These are phyloP conservation scores for Aegilops bicornis DNA, from an alignment of 176 grass and related monocot species.

Conservation along the genomic window DNA sequence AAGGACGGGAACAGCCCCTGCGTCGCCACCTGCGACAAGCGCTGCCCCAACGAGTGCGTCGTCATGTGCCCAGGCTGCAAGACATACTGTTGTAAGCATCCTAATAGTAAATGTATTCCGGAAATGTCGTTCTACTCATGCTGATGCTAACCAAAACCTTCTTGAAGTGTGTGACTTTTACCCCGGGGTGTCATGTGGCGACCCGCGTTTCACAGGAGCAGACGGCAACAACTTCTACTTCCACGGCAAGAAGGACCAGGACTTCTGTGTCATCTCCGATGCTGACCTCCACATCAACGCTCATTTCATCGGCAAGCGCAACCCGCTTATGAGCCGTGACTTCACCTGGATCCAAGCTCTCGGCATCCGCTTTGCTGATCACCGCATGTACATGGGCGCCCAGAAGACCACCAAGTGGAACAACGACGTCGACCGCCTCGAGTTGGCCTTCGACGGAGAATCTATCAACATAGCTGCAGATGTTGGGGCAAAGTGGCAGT, in stretches of 20 bases:
- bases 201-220: too few relatives aligned
- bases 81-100: not conserved
- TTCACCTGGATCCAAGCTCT: slow-evolving; percentile 62
- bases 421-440: slow-evolving; percentile 30
- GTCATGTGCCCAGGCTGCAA: not conserved
- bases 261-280: slow-evolving; percentile 49
- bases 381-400: slow-evolving; percentile 51
- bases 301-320: slow-evolving; percentile 54
- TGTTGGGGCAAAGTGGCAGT: not conserved
- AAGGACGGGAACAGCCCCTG: not conserved
- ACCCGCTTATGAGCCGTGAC: slow-evolving; percentile 33
- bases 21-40: not conserved
- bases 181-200: too few relatives aligned
- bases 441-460: not conserved
- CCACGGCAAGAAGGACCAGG: slow-evolving; percentile 46
- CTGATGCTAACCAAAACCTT: too few relatives aligned
- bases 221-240: slow-evolving; percentile 32
- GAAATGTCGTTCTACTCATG: too few relatives aligned
- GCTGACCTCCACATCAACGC: slow-evolving; percentile 27
- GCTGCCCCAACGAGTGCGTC: not conserved
- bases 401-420: slow-evolving; percentile 38
- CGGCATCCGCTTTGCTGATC: slow-evolving; percentile 43
- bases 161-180: too few relatives aligned
- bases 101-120: too few relatives aligned
- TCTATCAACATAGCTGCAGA: not conserved